Conservation (phyloP, 768 basidiomycete species). For the Lactarius deliciosus region DNA sequence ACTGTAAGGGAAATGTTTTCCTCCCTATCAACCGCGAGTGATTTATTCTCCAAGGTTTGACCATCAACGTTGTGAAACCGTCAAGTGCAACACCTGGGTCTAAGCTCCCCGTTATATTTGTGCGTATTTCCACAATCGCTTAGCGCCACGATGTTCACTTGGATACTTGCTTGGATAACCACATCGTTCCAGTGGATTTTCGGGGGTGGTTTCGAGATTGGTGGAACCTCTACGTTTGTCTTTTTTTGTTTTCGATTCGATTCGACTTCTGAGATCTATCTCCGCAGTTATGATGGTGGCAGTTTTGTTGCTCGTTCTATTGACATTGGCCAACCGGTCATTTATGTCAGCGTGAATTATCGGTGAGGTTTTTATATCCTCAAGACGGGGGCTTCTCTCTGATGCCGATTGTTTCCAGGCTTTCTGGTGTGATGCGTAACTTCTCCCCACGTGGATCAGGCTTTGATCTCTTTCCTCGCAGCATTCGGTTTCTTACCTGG, state of each 20-base stretch:
- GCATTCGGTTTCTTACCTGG: conserved; percentile 55
- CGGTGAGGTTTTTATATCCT: conserved; percentile 23
- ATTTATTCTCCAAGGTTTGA: conserved; percentile 29
- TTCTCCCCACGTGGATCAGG: neutral
- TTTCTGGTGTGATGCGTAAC: conserved; percentile 22
- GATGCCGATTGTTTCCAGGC: conserved; percentile 6
- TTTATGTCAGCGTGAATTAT: conserved; percentile 36
- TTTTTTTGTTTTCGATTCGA: neutral
- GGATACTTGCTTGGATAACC: neutral
- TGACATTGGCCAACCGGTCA: conserved; percentile 30
- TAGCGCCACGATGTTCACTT: neutral
- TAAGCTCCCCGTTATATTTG: conserved; percentile 33
- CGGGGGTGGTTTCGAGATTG: conserved; percentile 30
- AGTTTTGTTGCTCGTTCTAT: conserved; percentile 32
- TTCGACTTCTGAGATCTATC: neutral
- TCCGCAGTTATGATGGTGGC: conserved; percentile 30
- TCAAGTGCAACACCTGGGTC: conserved; percentile 10
- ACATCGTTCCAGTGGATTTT: conserved; percentile 31
- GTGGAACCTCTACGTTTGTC: conserved; percentile 18
- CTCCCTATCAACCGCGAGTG: neutral
- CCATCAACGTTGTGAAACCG: conserved; percentile 32
- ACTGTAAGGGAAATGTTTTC: conserved; percentile 27
- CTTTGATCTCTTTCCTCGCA: neutral
- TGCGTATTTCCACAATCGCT: conserved; percentile 7
- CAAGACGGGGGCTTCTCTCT: neutral